Evolutionary conservation across 2,329 filamentous ascomycete species (phyloP).

Genomic region (Bipolaris zeicola): DNA sequence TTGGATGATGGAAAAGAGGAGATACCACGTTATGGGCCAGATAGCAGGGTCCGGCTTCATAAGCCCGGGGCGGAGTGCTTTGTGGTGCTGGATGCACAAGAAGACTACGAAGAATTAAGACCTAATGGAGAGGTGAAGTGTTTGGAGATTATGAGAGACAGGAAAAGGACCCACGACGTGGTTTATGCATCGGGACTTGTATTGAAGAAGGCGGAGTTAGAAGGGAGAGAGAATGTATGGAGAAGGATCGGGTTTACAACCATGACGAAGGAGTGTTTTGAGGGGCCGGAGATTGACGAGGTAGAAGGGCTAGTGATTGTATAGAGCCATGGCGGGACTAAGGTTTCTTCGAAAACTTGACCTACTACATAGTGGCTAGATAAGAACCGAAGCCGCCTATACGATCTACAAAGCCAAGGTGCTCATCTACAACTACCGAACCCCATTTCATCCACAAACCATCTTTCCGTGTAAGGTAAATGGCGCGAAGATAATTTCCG

Average conservation of each 20-base stretch:
- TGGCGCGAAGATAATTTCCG: too few relatives aligned
- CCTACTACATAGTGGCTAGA: too few relatives aligned
- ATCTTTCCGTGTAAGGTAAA: too few relatives aligned
- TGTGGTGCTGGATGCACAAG: neutral
- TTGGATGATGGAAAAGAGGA: neutral
- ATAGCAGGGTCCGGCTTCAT: neutral
- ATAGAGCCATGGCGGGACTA: neutral
- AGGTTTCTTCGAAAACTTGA: neutral
- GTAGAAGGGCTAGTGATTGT: neutral
- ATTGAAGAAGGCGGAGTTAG: neutral
- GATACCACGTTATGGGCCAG: neutral
- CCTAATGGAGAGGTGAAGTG: neutral
- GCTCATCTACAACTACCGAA: too few relatives aligned
- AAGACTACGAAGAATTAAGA: neutral
- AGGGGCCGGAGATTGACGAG: neutral
- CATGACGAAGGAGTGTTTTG: neutral
- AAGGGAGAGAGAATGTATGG: neutral
- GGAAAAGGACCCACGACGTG: neutral
- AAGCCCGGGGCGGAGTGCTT: neutral
- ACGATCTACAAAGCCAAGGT: too few relatives aligned
- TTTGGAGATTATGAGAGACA: neutral
- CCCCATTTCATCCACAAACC: too few relatives aligned
- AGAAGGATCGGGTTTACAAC: neutral
- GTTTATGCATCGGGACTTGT: neutral
- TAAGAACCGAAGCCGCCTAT: too few relatives aligned